These are phyloP conservation scores for Singerocomus inundabilis DNA, from an alignment of 1,284 basidiomycete species.

Conservation along the genomic window DNA sequence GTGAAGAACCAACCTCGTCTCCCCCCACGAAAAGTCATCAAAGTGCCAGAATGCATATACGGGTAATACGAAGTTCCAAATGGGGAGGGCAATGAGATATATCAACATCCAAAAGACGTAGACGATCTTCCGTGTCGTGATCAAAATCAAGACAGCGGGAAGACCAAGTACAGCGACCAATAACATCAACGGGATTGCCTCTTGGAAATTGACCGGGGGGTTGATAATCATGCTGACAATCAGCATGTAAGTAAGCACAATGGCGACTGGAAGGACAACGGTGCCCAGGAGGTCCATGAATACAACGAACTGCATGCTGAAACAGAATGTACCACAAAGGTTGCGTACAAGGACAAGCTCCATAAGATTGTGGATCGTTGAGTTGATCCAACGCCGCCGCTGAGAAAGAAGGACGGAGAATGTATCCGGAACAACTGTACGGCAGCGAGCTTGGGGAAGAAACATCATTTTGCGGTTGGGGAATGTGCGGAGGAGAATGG, in stretches of 20 bases:
- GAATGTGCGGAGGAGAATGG: conserved; percentile 92
- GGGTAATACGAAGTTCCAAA: conserved; percentile 95
- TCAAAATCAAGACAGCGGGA: conserved; percentile 88
- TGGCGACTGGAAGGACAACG: conserved; percentile 92
- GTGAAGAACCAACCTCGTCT: conserved; percentile 72
- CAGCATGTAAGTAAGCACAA: conserved; percentile 87
- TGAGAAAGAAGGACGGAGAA: conserved; percentile 94
- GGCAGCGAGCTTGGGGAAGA: conserved; percentile 92
- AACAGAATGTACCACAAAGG: conserved; percentile 94
- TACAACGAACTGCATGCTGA: conserved; percentile 97
- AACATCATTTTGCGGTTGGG: conserved; percentile 99
- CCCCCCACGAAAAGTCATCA: conserved; percentile 99
- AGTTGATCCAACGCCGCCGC: conserved; percentile 99
- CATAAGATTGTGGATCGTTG: conserved; percentile 99
- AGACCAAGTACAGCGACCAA: conserved; percentile 91
- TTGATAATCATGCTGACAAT: conserved; percentile 79
- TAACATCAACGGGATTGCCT: conserved; percentile 93
- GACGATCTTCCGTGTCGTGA: conserved; percentile 92
- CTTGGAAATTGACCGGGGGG: conserved; percentile 84
- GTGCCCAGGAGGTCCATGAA: conserved; percentile 99
- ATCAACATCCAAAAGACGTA: conserved; percentile 99
- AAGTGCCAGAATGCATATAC: conserved; percentile 99
- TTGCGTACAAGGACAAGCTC: conserved; percentile 97
- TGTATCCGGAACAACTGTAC: conserved; percentile 95
- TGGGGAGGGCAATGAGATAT: conserved; percentile 87